Conservation (phyloP, 805 yeast species). For the Pichia thaimueangensis region DNA sequence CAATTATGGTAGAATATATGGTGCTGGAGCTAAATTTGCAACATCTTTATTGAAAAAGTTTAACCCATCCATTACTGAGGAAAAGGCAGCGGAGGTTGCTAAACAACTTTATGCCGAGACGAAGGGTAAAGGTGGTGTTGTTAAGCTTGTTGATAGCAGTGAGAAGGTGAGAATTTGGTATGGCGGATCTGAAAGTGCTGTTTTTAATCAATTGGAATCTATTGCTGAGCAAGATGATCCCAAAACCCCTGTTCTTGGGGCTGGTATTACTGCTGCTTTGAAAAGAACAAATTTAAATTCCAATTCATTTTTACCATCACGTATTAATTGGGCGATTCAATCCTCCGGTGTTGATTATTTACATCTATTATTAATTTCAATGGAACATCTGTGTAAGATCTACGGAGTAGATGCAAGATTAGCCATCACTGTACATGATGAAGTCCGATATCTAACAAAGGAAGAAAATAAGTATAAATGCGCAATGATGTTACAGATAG, state of each 20-base stretch:
- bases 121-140: conserved; percentile 53
- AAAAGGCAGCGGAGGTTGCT: conserved; percentile 62
- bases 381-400: conserved; percentile 70
- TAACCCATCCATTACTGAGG: conserved; percentile 61
- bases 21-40: conserved; percentile 94
- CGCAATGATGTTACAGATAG: conserved; percentile 78
- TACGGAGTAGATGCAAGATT: conserved; percentile 71
- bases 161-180: conserved; percentile 40
- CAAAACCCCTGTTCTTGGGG: conserved; percentile 86
- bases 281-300: conserved; percentile 56
- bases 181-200: conserved; percentile 92
- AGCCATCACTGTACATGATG: conserved; percentile 90
- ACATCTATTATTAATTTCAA: conserved; percentile 75
- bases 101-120: conserved; percentile 67
- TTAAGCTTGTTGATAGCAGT: conserved; percentile 13
- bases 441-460: conserved; percentile 71
- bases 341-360: conserved; percentile 96
- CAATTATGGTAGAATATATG: conserved; percentile 95
- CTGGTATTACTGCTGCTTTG: conserved; percentile 85
- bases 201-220: conserved; percentile 82
- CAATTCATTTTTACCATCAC: conserved; percentile 70
- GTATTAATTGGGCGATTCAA: conserved; percentile 97
- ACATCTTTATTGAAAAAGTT: conserved; percentile 76
- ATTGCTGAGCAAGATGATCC: conserved; percentile 81
- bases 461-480: conserved; percentile 69